These are phyloP conservation scores for Ceratobasidium sp. DNA, from an alignment of 1,284 basidiomycete species.

Conservation along the genomic window DNA sequence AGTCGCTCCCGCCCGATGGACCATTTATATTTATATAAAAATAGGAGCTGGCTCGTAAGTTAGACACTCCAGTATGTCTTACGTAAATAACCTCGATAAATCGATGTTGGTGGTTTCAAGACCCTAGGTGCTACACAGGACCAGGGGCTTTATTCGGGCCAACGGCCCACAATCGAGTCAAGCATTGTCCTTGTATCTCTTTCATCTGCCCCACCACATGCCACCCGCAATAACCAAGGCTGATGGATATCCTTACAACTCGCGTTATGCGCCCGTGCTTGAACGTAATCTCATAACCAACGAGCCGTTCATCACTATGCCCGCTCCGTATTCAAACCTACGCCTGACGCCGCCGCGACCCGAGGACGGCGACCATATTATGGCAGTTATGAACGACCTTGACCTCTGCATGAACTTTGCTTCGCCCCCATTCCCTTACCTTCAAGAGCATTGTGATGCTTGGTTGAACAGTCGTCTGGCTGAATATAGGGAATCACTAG, in stretches of 20 bases:
- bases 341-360: conserved; percentile 36
- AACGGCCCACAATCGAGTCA: too few species aligned
- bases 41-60: too few species aligned
- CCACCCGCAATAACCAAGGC: background rate
- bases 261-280: background rate
- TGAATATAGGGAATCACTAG: conserved; percentile 1
- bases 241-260: background rate
- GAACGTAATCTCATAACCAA: conserved; percentile 15
- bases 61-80: too few species aligned
- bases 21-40: too few species aligned
- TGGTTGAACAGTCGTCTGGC: conserved; percentile 9
- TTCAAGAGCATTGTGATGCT: conserved; percentile 15
- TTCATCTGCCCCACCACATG: too few species aligned
- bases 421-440: conserved; percentile 36
- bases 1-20: too few species aligned
- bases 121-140: too few species aligned
- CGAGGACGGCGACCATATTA: conserved; percentile 21
- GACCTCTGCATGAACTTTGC: conserved; percentile 27
- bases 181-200: too few species aligned
- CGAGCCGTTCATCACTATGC: conserved; percentile 39
- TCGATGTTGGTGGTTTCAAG: too few species aligned
- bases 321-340: conserved; percentile 34
- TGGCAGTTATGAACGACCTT: conserved; percentile 32
- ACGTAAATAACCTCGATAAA: too few species aligned
- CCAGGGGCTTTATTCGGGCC: too few species aligned